A percentile compares a stretch with the other conserved stretches of the same genome.
These are phyloP conservation scores for Breviolum minutum DNA, from an alignment of 73 alveolate species.

Conservation along the genomic window DNA sequence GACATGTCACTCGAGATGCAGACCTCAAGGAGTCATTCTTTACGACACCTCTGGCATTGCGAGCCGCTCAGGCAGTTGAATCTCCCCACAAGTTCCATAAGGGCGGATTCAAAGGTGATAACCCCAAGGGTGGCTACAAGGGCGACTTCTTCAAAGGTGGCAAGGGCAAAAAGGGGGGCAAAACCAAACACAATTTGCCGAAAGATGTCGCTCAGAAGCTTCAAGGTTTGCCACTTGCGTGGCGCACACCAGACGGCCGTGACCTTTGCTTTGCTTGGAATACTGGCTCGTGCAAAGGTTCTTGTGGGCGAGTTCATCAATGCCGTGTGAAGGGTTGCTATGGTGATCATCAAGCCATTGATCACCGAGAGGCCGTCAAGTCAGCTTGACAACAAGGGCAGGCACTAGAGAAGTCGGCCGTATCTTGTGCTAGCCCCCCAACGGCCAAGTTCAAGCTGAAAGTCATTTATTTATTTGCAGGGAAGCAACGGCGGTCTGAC, in stretches of 20 bases:
- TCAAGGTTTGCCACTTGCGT: background rate
- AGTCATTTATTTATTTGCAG: background rate
- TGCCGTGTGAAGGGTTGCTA: background rate
- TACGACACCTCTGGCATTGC: too few species aligned
- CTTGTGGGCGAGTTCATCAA: background rate
- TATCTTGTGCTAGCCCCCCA: background rate
- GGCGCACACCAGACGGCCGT: background rate
- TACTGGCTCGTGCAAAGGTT: background rate
- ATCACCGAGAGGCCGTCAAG: background rate
- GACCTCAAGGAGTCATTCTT: too few species aligned
- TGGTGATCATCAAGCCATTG: background rate
- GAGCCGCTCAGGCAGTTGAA: background rate
- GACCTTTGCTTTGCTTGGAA: too few species aligned
- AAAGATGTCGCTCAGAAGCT: background rate
- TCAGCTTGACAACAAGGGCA: background rate
- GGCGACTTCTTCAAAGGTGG: background rate
- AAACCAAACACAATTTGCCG: too few species aligned
- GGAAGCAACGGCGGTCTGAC: background rate
- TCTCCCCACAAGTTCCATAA: background rate
- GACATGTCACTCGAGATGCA: too few species aligned
- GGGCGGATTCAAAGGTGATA: background rate
- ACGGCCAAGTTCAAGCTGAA: background rate
- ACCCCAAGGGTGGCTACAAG: background rate
- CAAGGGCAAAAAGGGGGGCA: too few species aligned
- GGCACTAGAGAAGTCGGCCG: background rate